These are phyloP conservation scores for Penicillium goetzii DNA, from an alignment of 495 filamentous ascomycete genomes.

Conservation along the genomic window DNA sequence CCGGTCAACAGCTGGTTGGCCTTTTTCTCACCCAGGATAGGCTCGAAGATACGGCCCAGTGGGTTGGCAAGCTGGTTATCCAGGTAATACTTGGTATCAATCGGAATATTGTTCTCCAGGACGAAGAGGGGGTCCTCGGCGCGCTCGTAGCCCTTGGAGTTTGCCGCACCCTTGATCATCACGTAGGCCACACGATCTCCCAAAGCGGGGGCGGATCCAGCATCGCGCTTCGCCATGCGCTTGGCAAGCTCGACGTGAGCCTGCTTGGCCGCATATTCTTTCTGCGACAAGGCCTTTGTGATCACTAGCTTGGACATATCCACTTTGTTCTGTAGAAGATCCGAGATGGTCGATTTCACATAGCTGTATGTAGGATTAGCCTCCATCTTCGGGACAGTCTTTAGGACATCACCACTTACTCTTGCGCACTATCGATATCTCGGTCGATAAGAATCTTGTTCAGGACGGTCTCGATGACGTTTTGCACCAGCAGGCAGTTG, in stretches of 20 bases:
- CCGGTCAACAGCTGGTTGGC: conserved; percentile 80
- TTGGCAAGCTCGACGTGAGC: conserved; percentile 93
- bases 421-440: conserved; percentile 86
- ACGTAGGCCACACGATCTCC: conserved; percentile 98
- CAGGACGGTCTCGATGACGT: conserved; percentile 95
- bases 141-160: conserved; percentile 90
- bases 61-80: conserved; percentile 98
- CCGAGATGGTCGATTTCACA: conserved; percentile 93
- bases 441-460: conserved; percentile 93
- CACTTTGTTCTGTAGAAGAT: conserved; percentile 94
- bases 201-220: conserved; percentile 89
- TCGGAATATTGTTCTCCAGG: conserved; percentile 94
- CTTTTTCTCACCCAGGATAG: conserved; percentile 91
- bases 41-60: conserved; percentile 93
- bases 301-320: conserved; percentile 99
- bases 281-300: conserved; percentile 91
- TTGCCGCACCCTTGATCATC: conserved; percentile 88
- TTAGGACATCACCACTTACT: conserved; percentile 60
- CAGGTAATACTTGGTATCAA: conserved; percentile 98
- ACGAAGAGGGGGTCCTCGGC: conserved; percentile 97
- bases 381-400: not conserved
- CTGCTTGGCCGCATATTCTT: conserved; percentile 83
- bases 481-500: conserved; percentile 93
- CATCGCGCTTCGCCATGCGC: conserved; percentile 94
- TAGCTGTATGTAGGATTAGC: conserved; percentile 61